Conservation (phyloP, 352 stramenopile species). For the Globisporangium nunn region DNA sequence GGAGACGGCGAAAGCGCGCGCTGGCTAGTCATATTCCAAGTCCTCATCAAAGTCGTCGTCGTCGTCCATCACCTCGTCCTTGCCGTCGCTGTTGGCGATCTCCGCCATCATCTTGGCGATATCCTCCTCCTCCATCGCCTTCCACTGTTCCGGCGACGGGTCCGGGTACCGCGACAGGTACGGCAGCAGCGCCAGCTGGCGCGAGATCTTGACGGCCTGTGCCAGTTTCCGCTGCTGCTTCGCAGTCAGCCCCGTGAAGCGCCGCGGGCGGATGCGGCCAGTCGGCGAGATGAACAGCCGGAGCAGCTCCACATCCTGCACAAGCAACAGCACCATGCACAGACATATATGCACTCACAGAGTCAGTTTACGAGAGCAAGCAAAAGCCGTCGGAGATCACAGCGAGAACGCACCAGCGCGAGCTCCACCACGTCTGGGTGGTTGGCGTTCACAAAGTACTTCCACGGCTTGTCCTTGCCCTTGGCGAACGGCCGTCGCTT, state of each 20-base stretch:
- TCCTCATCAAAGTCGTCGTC: slow-evolving; percentile 66
- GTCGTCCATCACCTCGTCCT: slow-evolving; percentile 28
- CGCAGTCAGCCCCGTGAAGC: slow-evolving; percentile 72
- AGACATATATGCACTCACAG: too few species aligned
- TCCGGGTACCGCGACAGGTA: slow-evolving; percentile 77
- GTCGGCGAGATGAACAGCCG: slow-evolving; percentile 79
- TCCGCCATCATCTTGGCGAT: slow-evolving; percentile 51
- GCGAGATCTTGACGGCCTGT: slow-evolving; percentile 71
- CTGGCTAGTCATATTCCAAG: slow-evolving; percentile 51
- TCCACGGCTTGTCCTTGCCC: slow-evolving; percentile 62
- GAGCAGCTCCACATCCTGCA: slow-evolving; percentile 66
- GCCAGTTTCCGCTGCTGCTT: slow-evolving; percentile 82
- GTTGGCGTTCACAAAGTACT: slow-evolving; percentile 73
- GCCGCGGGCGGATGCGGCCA: slow-evolving; percentile 73
- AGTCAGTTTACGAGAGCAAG: neutral
- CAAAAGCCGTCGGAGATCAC: too few species aligned
- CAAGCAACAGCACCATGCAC: too few species aligned
- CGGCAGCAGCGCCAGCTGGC: slow-evolving; percentile 66
- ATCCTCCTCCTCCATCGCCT: slow-evolving; percentile 73
- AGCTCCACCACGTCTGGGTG: slow-evolving; percentile 72
- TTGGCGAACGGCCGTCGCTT: slow-evolving; percentile 52
- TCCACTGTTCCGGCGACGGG: slow-evolving; percentile 75
- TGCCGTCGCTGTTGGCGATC: slow-evolving; percentile 45
- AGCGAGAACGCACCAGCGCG: slow-evolving; percentile 34
- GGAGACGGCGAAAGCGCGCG: slow-evolving; percentile 10